Evolutionary conservation across 331 rosid species (phyloP).

Genomic region (Pyrus hybrid): DNA sequence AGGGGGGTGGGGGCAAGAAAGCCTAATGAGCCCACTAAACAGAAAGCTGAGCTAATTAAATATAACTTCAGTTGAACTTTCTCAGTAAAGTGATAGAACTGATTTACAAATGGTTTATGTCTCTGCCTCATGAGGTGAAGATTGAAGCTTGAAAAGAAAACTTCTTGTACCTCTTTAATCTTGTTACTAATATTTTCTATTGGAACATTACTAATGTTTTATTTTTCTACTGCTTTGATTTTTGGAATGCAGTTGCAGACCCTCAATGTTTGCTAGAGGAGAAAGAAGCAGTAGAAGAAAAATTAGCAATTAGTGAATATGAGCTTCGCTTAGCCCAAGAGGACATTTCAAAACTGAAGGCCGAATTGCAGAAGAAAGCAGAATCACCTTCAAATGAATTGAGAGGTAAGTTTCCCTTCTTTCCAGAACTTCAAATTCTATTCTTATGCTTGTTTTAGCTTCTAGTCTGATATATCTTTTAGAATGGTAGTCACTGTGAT

Average conservation of each 20-base stretch:
- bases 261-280: slow-evolving; percentile 88
- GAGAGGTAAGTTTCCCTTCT: slow-evolving; percentile 39
- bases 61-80: not conserved
- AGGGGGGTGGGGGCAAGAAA: not conserved
- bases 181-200: not conserved
- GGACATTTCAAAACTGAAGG: slow-evolving; percentile 62
- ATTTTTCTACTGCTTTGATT: slow-evolving; percentile 12
- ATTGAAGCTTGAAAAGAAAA: not conserved
- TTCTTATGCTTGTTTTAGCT: not conserved
- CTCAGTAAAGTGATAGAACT: not conserved
- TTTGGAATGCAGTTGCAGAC: slow-evolving; percentile 68
- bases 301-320: slow-evolving; percentile 79
- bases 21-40: not conserved
- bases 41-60: not conserved
- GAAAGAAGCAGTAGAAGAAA: slow-evolving; percentile 76
- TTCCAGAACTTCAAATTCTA: not conserved
- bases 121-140: not conserved
- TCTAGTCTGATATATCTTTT: not conserved
- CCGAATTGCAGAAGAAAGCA: slow-evolving; percentile 59
- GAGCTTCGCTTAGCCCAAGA: slow-evolving; percentile 93
- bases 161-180: not conserved
- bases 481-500: not conserved
- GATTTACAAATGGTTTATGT: not conserved
- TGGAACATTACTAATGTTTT: not conserved
- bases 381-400: slow-evolving; percentile 28